Base-by-base conservation (phyloP, 2,329 filamentous ascomycete genomes). In the Talaromyces sp. region DNA sequence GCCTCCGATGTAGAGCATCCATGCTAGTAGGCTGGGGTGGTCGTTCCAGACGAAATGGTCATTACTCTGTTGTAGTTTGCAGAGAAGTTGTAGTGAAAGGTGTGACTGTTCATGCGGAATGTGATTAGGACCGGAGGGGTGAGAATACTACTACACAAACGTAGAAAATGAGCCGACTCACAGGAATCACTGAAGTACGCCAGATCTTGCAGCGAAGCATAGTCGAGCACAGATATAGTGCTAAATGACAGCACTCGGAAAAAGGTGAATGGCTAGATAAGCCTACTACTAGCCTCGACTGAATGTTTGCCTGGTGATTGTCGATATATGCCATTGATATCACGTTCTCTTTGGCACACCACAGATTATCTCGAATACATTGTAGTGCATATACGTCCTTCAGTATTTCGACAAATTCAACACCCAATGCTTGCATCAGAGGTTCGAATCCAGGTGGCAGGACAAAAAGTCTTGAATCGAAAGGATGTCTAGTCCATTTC, bases 141-240 rank as follows among this genome's bases (percentile, higher is more conserved):
- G 6, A 28, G 2, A 31, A 14, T 23, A 46, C 55, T 25, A 21
- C 5, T 5, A 52, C 16, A 31, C 3, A 28, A n/a, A 50, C 2
- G 16, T 4, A 71, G 44, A 73, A 61, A 33, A 63, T 21, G 31
- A 48, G 11, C 21, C 33, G 33, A 72, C 77, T 63, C 67, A 80
- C 78, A 0, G 79, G 79, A 63, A 81, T 74, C 0, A 73, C 67
- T 11, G 69, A 73, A 31, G 69, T 67, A 16, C 72, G 68, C 79
- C 79, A 81, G 3, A 77, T 28, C 37, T 70, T 79, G 64, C 78
- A 80, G 46, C 78, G 71, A 0, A 80, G 57, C 72, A 75, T 78
- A 6, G 63, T 67, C 2, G 78, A 76, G 59, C 73, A 77, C n/a
- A 81, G 35, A 67, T 79, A 81, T 8, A 75, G 74, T 1, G 75